Evolutionary conservation across 495 filamentous ascomycete species (phyloP).

Genomic region (Parathielavia appendiculata): DNA sequence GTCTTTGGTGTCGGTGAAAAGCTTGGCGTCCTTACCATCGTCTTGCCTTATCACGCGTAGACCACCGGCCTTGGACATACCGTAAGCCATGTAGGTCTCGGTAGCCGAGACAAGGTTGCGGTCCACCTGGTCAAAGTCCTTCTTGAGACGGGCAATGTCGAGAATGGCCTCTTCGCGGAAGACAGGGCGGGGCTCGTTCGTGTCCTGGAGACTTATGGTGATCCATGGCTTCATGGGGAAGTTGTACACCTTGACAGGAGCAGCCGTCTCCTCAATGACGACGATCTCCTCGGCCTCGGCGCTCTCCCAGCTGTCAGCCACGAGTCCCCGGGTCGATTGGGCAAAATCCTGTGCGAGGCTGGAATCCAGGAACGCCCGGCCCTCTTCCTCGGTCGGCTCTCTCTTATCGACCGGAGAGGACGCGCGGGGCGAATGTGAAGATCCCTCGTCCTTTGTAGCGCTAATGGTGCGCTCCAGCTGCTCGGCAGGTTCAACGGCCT

Average conservation of each 20-base stretch:
- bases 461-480: slow-evolving; percentile 40
- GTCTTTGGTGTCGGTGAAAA: slow-evolving; percentile 82
- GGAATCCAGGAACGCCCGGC: slow-evolving; percentile 47
- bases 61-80: slow-evolving; percentile 84
- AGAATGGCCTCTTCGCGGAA: slow-evolving; percentile 69
- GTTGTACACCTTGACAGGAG: slow-evolving; percentile 74
- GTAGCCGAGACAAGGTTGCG: slow-evolving; percentile 85
- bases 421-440: slow-evolving; percentile 38
- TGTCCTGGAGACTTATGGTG: slow-evolving; percentile 58
- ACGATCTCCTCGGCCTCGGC: slow-evolving; percentile 65
- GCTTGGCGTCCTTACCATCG: slow-evolving; percentile 78
- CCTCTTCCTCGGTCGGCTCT: slow-evolving; percentile 54
- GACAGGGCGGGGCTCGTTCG: slow-evolving; percentile 43
- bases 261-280: slow-evolving; percentile 59
- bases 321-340: slow-evolving; percentile 42
- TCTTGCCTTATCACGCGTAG: slow-evolving; percentile 90
- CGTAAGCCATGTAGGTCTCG: slow-evolving; percentile 88
- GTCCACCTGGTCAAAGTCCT: slow-evolving; percentile 95
- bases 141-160: slow-evolving; percentile 88
- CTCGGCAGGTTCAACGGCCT: slow-evolving; percentile 41
- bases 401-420: slow-evolving; percentile 50
- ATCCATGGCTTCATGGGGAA: slow-evolving; percentile 96
- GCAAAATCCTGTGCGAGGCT: slow-evolving; percentile 47
- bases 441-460: slow-evolving; percentile 42
- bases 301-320: slow-evolving; percentile 76